Percentiles rank a stretch among this genome's conserved stretches.
Conservation (phyloP, 495 filamentous ascomycete species). For the Lasiosphaeria miniovina region DNA sequence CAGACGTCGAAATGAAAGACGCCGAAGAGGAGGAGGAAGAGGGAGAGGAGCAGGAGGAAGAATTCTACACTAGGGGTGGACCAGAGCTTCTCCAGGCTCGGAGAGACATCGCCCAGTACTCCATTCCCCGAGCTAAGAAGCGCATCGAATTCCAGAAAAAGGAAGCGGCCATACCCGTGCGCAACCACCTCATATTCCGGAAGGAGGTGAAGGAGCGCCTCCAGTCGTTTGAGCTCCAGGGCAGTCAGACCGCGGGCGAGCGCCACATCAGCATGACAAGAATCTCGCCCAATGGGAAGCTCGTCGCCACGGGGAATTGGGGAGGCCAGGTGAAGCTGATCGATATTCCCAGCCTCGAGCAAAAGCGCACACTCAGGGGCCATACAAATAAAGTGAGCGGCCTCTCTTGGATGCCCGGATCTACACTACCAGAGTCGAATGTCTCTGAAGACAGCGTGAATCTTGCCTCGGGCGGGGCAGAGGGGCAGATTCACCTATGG, state of each 20-base stretch:
- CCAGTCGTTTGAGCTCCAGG: constrained; percentile 80
- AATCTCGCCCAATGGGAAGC: constrained; percentile 82
- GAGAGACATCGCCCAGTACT: constrained; percentile 79
- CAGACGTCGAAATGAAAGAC: constrained; percentile 62
- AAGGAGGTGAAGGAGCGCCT: constrained; percentile 84
- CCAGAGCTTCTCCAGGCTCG: constrained; percentile 72
- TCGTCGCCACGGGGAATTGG: constrained; percentile 89
- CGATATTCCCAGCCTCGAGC: constrained; percentile 75
- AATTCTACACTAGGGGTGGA: constrained; percentile 88
- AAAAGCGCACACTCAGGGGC: constrained; percentile 68
- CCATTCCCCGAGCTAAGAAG: constrained; percentile 74
- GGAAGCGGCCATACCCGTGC: constrained; percentile 77
- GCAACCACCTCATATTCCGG: constrained; percentile 86
- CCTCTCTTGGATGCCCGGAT: constrained; percentile 81
- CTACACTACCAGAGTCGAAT: constrained; percentile 66
- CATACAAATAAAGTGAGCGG: constrained; percentile 88
- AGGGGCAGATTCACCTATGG: constrained; percentile 89
- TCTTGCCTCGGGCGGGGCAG: constrained; percentile 85
- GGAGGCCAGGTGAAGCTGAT: constrained; percentile 82
- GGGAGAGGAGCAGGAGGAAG: constrained; percentile 77
- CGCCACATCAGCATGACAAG: constrained; percentile 85
- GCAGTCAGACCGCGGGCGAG: constrained; percentile 88
- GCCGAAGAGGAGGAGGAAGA: constrained; percentile 62
- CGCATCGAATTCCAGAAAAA: constrained; percentile 71
- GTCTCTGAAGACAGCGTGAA: constrained; percentile 75